Percentiles rank a stretch among this genome's conserved stretches.
Conservation (phyloP, 2,329 filamentous ascomycete genomes). For the Scedosporium apiospermum region DNA sequence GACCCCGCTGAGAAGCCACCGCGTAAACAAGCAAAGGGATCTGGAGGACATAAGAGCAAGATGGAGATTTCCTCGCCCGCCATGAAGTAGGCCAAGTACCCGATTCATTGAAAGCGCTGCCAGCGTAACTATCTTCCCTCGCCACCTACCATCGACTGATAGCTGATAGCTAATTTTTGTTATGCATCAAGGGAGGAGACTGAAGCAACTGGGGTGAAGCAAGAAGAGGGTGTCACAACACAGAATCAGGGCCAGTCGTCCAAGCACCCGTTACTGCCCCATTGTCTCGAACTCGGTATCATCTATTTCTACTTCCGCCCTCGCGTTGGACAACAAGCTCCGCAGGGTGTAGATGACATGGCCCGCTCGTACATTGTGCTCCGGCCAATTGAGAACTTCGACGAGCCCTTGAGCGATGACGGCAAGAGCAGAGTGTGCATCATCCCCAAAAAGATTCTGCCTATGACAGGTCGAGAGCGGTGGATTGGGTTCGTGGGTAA, state of each 20-base stretch:
- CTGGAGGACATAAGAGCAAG: neutral
- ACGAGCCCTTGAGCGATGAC: constrained; percentile 48
- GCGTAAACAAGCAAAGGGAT: neutral
- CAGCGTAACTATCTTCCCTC: neutral
- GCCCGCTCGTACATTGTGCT: constrained; percentile 73
- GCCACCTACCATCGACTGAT: no score
- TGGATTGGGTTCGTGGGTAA: constrained; percentile 84
- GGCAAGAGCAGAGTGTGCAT: constrained; percentile 63
- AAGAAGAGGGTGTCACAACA: neutral
- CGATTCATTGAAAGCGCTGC: no score
- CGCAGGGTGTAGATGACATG: constrained; percentile 61
- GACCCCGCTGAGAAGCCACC: neutral
- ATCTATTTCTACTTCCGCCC: constrained; percentile 86
- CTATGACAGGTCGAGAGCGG: constrained; percentile 55
- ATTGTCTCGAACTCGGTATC: constrained; percentile 74
- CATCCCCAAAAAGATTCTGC: constrained; percentile 77
- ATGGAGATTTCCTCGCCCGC: neutral
- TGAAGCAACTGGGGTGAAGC: neutral
- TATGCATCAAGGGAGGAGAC: neutral
- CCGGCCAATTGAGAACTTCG: constrained; percentile 59
- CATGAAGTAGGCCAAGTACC: neutral
- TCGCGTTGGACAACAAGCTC: constrained; percentile 63
- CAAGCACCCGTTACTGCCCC: constrained; percentile 17
- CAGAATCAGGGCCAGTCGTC: neutral
- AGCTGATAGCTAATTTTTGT: neutral